Conservation (phyloP, 2,329 filamentous ascomycete species). For the Pseudogymnoascus sp. region DNA sequence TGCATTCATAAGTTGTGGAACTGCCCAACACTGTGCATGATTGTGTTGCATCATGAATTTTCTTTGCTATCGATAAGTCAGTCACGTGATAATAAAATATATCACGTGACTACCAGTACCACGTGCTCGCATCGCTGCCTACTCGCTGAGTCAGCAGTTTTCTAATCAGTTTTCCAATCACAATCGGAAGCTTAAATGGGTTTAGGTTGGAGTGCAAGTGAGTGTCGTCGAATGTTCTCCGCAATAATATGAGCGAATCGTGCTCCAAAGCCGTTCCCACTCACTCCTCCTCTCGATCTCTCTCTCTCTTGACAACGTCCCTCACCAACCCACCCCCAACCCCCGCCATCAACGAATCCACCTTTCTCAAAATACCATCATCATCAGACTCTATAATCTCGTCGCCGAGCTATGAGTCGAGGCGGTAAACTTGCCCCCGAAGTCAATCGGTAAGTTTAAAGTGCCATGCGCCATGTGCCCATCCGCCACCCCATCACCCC, state of each 20-base stretch:
- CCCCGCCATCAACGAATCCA: slow-evolving; percentile 7
- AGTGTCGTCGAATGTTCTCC: slow-evolving; percentile 6
- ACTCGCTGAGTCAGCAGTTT: neutral
- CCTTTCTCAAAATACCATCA: neutral
- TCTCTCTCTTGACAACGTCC: slow-evolving; percentile 1
- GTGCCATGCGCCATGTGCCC: slow-evolving; percentile 21
- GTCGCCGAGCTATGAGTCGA: slow-evolving; percentile 79
- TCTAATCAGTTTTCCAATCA: slow-evolving; percentile 6
- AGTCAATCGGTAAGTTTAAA: slow-evolving; percentile 84
- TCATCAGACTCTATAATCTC: slow-evolving; percentile 9
- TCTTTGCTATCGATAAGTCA: neutral
- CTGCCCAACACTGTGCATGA: neutral
- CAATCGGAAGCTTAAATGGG: slow-evolving; percentile 6
- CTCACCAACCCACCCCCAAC: neutral
- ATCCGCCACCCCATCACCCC: slow-evolving; percentile 14
- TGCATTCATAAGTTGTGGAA: neutral
- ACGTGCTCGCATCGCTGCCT: neutral
- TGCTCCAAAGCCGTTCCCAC: slow-evolving; percentile 2
- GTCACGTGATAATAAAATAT: too few relatives aligned
- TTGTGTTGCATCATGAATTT: neutral
- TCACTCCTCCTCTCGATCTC: neutral
- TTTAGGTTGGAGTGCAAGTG: neutral
- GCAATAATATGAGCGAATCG: slow-evolving; percentile 9
- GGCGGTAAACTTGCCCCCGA: slow-evolving; percentile 96
- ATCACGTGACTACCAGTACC: neutral